Percentiles rank a stretch among this genome's conserved stretches.
Conservation (phyloP, 2,329 filamentous ascomycete species). For the Alternaria sp. region DNA sequence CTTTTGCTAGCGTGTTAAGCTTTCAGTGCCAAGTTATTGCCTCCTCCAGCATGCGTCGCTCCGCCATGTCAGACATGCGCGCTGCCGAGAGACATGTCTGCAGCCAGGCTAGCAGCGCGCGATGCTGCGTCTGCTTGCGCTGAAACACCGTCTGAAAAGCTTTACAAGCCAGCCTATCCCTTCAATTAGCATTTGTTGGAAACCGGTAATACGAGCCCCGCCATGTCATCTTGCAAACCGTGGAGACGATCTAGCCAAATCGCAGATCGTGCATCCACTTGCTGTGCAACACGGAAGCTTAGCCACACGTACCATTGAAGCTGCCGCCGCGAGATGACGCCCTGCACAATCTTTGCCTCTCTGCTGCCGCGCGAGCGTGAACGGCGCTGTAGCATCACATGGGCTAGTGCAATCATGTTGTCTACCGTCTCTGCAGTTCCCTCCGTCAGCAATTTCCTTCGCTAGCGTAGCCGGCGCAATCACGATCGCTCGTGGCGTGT, state of each 20-base stretch:
- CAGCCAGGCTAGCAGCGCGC: conserved; percentile 72
- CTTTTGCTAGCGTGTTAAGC: conserved; percentile 1
- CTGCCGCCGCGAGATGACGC: conserved; percentile 66
- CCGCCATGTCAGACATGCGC: conserved; percentile 33
- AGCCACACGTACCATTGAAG: conserved; percentile 64
- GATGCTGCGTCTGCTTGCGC: conserved; percentile 74
- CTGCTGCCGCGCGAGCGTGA: conserved; percentile 50
- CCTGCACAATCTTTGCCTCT: conserved; percentile 33
- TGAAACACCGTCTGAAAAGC: conserved; percentile 74
- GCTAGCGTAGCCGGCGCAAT: conserved; percentile 12
- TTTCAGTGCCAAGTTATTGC: conserved; percentile 21
- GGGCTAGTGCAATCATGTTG: conserved; percentile 69
- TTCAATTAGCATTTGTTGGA: conserved; percentile 20
- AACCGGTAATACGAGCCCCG: conserved; percentile 21
- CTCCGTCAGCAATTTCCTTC: conserved; percentile 23
- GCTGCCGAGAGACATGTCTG: conserved; percentile 42
- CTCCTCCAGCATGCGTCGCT: conserved; percentile 39
- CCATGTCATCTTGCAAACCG: conserved; percentile 22
- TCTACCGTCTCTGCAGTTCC: conserved; percentile 64
- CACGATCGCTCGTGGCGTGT: conserved; percentile 23
- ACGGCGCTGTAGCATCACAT: conserved; percentile 66
- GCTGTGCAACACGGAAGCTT: conserved; percentile 29
- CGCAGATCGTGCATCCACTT: conserved; percentile 14
- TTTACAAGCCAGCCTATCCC: conserved; percentile 66
- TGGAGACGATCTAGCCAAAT: conserved; percentile 18